Evolutionary conservation across 352 stramenopile species (phyloP).

Genomic region (Pythium phragmitis): DNA sequence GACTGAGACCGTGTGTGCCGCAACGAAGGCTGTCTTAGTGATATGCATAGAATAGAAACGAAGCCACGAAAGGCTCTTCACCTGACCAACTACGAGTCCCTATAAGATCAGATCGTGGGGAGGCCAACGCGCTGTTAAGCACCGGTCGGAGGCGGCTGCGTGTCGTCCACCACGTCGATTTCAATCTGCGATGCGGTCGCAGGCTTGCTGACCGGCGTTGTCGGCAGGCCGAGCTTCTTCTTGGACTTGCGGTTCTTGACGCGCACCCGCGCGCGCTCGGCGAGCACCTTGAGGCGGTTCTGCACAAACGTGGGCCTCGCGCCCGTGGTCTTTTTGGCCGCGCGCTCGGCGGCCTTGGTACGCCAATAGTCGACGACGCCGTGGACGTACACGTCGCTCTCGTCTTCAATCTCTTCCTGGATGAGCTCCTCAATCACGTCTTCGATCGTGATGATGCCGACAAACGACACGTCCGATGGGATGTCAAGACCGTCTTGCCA

Average conservation of each 20-base stretch:
- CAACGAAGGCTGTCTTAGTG: not conserved
- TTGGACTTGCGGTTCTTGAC: constrained; percentile 20
- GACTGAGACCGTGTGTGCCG: too few relatives aligned
- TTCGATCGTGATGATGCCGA: constrained; percentile 92
- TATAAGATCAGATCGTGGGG: too few relatives aligned
- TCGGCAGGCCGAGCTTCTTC: not conserved
- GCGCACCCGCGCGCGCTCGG: constrained; percentile 46
- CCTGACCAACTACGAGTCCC: not conserved
- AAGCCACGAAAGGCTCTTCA: not conserved
- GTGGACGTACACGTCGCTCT: constrained; percentile 73
- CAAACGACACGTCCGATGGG: constrained; percentile 47
- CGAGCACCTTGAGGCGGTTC: constrained; percentile 47
- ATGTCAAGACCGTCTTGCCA: constrained; percentile 49
- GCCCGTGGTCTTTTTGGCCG: not conserved
- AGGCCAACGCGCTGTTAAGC: not conserved
- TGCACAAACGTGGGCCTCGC: constrained; percentile 33
- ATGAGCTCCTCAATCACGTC: constrained; percentile 90
- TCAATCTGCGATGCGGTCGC: not conserved
- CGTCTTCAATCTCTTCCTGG: constrained; percentile 91
- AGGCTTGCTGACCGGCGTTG: not conserved
- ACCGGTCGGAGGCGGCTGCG: not conserved
- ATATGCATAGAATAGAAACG: not conserved
- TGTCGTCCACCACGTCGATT: not conserved
- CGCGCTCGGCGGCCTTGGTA: constrained; percentile 21
- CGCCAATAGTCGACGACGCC: constrained; percentile 62